These are phyloP conservation scores for Rosa rugosa DNA, from an alignment of 306 rosid genomes.

Conservation along the genomic window DNA sequence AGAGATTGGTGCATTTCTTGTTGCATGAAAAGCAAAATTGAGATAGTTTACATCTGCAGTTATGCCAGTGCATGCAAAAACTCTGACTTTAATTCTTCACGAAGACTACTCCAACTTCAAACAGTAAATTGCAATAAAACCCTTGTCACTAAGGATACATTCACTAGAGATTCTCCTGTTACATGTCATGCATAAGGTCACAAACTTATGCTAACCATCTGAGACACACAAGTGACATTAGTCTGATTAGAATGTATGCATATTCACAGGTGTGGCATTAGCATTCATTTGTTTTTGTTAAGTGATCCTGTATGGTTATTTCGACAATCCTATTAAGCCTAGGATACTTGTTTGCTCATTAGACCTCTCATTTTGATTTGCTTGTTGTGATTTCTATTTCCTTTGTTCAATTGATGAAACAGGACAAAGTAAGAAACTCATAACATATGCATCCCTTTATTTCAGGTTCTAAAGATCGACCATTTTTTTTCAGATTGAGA, in stretches of 20 bases:
- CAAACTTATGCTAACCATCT: no score
- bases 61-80: no score
- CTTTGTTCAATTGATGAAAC: neutral
- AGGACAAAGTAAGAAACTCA: neutral
- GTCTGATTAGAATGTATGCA: neutral
- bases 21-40: no score
- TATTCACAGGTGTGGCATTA: neutral
- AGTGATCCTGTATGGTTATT: constrained; percentile 6
- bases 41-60: no score
- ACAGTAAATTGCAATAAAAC: no score
- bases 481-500: neutral
- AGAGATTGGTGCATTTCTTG: no score
- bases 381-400: neutral
- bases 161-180: no score
- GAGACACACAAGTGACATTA: neutral
- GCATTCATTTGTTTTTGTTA: constrained; percentile 6
- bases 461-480: constrained; percentile 28
- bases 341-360: neutral
- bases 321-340: neutral
- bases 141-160: no score
- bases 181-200: no score
- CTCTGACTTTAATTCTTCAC: no score
- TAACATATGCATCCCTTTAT: constrained; percentile 3
- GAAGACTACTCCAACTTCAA: no score
- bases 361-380: neutral